phyloP scores from a whole-genome alignment of 2,329 filamentous ascomycete genomes.

The Neopestalotiopsis rosae region DNA sequence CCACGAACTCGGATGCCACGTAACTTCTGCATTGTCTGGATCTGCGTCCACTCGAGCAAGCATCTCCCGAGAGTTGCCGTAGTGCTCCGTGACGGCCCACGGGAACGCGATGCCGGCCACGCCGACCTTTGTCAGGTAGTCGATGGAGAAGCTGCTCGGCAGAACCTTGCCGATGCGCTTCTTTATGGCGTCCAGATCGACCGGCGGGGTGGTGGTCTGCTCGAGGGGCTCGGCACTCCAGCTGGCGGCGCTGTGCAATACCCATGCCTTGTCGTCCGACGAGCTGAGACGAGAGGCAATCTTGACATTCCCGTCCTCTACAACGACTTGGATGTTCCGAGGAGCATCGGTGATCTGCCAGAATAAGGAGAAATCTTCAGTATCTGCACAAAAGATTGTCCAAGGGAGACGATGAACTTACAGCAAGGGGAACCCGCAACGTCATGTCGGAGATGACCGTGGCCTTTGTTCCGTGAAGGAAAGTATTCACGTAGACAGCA shows the following conservation, averaged over 20 bases:
- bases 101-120: constrained; percentile 47
- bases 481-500: constrained; percentile 44
- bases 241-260: constrained; percentile 37
- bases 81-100: constrained; percentile 45
- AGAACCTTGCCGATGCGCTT: constrained; percentile 34
- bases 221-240: constrained; percentile 13
- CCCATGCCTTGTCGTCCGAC: constrained; percentile 31
- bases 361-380: neutral
- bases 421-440: constrained; percentile 40
- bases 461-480: constrained; percentile 36
- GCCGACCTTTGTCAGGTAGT: constrained; percentile 44
- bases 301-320: no score
- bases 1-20: constrained; percentile 34
- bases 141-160: constrained; percentile 39
- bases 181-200: constrained; percentile 33
- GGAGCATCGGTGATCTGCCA: no score
- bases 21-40: constrained; percentile 23
- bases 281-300: no score
- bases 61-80: constrained; percentile 44
- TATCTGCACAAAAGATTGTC: constrained; percentile 7
- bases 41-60: constrained; percentile 43
- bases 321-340: no score
- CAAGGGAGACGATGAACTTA: constrained; percentile 26
- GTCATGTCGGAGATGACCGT: constrained; percentile 36
- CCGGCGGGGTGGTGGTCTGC: neutral